These are phyloP conservation scores for Apophysomyces sp. DNA, from an alignment of 371 early-diverging fungal species.

Conservation along the genomic window DNA sequence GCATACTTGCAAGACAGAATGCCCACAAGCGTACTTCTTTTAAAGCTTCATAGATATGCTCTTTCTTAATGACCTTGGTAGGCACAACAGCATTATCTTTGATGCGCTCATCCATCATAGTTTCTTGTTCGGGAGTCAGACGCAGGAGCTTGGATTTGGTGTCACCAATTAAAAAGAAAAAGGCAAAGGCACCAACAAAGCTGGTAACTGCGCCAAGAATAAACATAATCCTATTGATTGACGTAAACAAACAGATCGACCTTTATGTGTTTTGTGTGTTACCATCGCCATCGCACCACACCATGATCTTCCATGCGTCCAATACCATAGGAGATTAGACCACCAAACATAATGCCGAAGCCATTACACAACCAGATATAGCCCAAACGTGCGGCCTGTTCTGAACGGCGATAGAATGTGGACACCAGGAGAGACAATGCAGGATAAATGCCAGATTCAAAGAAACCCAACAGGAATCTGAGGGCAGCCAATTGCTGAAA, in stretches of 20 bases:
- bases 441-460: conserved; percentile 29
- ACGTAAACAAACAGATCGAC: neutral
- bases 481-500: conserved; percentile 36
- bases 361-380: conserved; percentile 45
- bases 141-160: conserved; percentile 11
- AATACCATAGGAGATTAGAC: conserved; percentile 61
- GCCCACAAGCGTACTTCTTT: conserved; percentile 19
- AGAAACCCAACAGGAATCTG: conserved; percentile 32
- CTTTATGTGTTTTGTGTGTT: neutral
- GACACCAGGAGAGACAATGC: conserved; percentile 29
- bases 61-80: conserved; percentile 13
- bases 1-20: conserved; percentile 16
- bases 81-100: conserved; percentile 18
- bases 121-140: conserved; percentile 10
- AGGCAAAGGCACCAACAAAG: conserved; percentile 12
- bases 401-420: conserved; percentile 35
- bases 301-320: conserved; percentile 39
- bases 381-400: conserved; percentile 36
- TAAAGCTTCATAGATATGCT: conserved; percentile 23
- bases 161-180: conserved; percentile 16
- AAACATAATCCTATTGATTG: conserved; percentile 37
- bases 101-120: conserved; percentile 10
- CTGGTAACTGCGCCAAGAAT: conserved; percentile 11
- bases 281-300: conserved; percentile 59
- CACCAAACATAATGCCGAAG: conserved; percentile 58